Percentiles rank a stretch among this genome's conserved stretches.
These are phyloP conservation scores for Nakaseomyces nivariensis DNA, from an alignment of 1,139 yeast species.

Conservation along the genomic window DNA sequence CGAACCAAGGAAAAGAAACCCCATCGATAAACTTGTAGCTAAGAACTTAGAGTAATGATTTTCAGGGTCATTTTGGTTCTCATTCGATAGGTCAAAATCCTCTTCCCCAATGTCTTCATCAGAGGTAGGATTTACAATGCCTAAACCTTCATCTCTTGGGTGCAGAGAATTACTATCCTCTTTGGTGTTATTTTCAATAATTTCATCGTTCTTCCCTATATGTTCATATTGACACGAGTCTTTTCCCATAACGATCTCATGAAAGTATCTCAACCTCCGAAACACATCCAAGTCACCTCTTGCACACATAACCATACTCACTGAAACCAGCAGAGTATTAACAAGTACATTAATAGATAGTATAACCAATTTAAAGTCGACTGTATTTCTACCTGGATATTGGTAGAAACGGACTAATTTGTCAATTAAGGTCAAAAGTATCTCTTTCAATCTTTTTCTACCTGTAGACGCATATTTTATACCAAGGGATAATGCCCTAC, in stretches of 20 bases:
- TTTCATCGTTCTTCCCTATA: neutral
- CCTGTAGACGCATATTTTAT: conserved; percentile 68
- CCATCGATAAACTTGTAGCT: conserved; percentile 76
- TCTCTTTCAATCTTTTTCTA: conserved; percentile 43
- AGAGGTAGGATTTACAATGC: conserved; percentile 2
- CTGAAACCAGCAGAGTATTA: conserved; percentile 51
- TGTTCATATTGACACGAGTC: conserved; percentile 19
- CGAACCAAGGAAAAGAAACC: conserved; percentile 82
- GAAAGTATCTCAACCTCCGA: conserved; percentile 60
- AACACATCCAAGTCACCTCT: conserved; percentile 78
- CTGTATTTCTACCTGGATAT: conserved; percentile 36
- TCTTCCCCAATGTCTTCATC: conserved; percentile 3
- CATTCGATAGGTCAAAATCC: conserved; percentile 4
- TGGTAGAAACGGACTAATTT: conserved; percentile 45
- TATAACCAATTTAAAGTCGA: conserved; percentile 53
- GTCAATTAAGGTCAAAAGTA: conserved; percentile 56
- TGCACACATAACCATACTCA: conserved; percentile 78
- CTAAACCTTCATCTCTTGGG: neutral
- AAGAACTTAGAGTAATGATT: conserved; percentile 57
- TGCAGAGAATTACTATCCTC: neutral
- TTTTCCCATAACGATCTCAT: conserved; percentile 35
- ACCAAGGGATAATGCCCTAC: conserved; percentile 67
- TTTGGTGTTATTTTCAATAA: neutral
- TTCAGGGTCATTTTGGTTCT: conserved; percentile 17
- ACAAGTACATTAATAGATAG: conserved; percentile 49